Conservation (phyloP, 306 rosid species). For the Lagenaria siceraria region DNA sequence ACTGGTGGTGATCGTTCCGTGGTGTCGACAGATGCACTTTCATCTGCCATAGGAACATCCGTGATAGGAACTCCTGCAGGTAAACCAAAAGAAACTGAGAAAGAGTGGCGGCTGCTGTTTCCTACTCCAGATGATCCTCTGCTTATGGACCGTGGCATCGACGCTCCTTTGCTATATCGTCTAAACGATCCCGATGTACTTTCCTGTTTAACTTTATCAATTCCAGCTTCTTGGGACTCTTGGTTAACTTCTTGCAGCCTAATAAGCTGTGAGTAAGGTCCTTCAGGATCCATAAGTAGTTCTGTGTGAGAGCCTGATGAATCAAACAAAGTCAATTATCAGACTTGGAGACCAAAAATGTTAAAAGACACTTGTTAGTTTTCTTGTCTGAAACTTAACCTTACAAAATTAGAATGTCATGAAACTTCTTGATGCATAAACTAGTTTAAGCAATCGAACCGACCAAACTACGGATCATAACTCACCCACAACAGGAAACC, state of each 20-base stretch:
- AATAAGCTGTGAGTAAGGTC: constrained; percentile 59
- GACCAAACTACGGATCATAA: not conserved
- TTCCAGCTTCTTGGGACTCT: constrained; percentile 18
- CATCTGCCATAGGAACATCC: constrained; percentile 8
- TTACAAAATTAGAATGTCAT: not conserved
- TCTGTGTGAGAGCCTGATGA: constrained; percentile 52
- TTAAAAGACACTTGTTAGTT: too few species aligned
- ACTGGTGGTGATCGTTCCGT: constrained; percentile 21
- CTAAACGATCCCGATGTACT: constrained; percentile 19
- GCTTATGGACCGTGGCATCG: constrained; percentile 34
- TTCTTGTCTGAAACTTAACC: not conserved
- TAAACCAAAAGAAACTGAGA: constrained; percentile 22
- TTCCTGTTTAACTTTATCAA: constrained; percentile 21
- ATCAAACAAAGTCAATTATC: not conserved
- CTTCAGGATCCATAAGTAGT: constrained; percentile 39
- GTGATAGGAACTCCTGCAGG: constrained; percentile 19
- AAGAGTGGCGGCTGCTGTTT: constrained; percentile 31
- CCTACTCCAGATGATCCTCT: constrained; percentile 41
- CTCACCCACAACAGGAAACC: not conserved
- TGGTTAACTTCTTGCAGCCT: constrained; percentile 31
- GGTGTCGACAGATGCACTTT: constrained; percentile 5
- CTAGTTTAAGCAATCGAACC: not conserved
- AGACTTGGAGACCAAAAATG: not conserved
- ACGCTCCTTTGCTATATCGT: constrained; percentile 26
- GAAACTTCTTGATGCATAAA: not conserved